These are phyloP conservation scores for Tulasnella sp. DNA, from an alignment of 768 basidiomycete genomes.

Conservation along the genomic window DNA sequence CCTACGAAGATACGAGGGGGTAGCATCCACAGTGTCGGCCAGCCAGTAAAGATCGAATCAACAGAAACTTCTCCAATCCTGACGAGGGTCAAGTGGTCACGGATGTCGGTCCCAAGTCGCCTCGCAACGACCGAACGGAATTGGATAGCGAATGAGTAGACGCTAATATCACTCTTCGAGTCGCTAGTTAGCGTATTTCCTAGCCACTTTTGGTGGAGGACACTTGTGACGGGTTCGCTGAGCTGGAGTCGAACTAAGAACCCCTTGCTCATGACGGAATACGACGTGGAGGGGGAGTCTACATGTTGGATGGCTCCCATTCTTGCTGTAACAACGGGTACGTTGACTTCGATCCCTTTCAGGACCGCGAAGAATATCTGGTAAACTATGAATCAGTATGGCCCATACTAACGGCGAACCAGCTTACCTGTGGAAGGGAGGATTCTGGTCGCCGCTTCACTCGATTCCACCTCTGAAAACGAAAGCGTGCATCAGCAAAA, in stretches of 20 bases:
- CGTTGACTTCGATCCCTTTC: conserved; percentile 31
- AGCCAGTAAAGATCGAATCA: conserved; percentile 31
- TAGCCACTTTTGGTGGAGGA: conserved; percentile 41
- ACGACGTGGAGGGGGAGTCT: not conserved
- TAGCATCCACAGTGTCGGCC: conserved; percentile 46
- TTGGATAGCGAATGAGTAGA: conserved; percentile 37
- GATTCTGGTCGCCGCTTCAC: not conserved
- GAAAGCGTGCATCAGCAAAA: not conserved
- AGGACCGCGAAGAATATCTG: conserved; percentile 41
- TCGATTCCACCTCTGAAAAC: not conserved
- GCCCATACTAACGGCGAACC: not conserved
- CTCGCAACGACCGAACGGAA: conserved; percentile 29
- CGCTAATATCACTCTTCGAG: conserved; percentile 34
- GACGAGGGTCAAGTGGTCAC: not conserved
- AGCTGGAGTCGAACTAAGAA: conserved; percentile 33
- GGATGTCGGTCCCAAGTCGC: not conserved
- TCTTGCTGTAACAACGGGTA: conserved; percentile 28
- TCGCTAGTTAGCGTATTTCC: conserved; percentile 32
- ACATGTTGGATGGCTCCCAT: not conserved
- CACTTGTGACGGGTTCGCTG: conserved; percentile 36
- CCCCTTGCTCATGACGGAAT: conserved; percentile 2
- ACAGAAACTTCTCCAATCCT: not conserved
- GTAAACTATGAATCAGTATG: not conserved
- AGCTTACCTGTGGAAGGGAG: not conserved
- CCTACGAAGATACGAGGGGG: conserved; percentile 36